Percentiles rank a stretch among this genome's conserved stretches.
phyloP scores from a whole-genome alignment of 2,329 filamentous ascomycete species.

The Botrytis hyacinthi region DNA sequence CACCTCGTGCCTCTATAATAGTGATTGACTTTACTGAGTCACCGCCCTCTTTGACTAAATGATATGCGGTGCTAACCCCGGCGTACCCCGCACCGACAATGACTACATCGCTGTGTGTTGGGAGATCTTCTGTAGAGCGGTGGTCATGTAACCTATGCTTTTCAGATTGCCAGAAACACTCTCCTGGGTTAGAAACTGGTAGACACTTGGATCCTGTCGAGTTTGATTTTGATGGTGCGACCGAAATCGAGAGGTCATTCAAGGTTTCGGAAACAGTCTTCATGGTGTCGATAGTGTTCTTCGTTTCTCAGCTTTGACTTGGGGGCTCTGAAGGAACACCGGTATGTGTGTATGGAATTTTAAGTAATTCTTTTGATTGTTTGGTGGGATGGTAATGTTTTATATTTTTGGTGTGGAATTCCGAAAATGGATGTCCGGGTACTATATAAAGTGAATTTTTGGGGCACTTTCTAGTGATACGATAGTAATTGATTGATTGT shows the following conservation, averaged over 20 bases:
- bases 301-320: background rate
- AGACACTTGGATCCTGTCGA: conserved; percentile 3
- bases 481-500: background rate
- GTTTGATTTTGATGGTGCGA: background rate
- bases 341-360: background rate
- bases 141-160: conserved; percentile 24
- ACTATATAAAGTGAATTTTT: background rate
- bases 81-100: conserved; percentile 30
- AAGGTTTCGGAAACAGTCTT: conserved; percentile 3
- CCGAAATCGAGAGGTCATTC: background rate
- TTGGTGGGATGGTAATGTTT: background rate
- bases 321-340: background rate
- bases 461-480: background rate
- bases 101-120: conserved; percentile 26
- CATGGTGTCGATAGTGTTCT: background rate
- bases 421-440: background rate
- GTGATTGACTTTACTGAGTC: conserved; percentile 50
- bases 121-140: conserved; percentile 25
- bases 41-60: conserved; percentile 44
- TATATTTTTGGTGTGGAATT: background rate
- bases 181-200: conserved; percentile 19
- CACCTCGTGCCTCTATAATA: conserved; percentile 74
- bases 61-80: conserved; percentile 28
- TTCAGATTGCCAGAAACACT: conserved; percentile 25
- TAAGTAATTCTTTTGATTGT: background rate